Percentiles rank a stretch among this genome's conserved stretches.
Conservation (phyloP, 768 basidiomycete species). For the Hypsizygus marmoreus region DNA sequence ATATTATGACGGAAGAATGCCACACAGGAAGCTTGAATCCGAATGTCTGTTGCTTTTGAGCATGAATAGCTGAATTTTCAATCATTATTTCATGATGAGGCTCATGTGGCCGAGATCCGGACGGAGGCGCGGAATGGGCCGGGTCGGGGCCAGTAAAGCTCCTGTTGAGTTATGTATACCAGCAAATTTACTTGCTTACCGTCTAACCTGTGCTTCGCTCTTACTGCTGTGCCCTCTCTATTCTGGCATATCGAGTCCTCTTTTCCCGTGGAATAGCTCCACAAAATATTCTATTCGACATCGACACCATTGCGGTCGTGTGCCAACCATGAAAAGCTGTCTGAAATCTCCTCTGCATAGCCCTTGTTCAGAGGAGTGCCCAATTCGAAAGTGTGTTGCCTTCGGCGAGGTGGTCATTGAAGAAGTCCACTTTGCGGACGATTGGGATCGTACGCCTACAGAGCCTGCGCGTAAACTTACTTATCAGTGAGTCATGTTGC, state of each 20-base stretch:
- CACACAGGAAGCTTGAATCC: too few relatives aligned
- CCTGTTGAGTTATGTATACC: conserved; percentile 7
- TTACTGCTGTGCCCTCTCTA: not conserved
- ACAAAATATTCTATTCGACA: too few relatives aligned
- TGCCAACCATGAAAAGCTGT: conserved; percentile 39
- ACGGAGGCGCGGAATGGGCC: conserved; percentile 11
- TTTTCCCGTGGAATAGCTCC: not conserved
- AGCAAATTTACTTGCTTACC: conserved; percentile 10
- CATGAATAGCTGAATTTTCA: not conserved
- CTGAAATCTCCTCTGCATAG: conserved; percentile 33
- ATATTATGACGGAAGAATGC: too few relatives aligned
- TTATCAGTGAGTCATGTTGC: conserved; percentile 58
- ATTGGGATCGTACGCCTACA: conserved; percentile 78
- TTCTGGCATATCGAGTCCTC: not conserved
- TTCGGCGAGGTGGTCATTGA: conserved; percentile 58
- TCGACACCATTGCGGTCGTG: too few relatives aligned
- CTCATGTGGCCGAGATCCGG: conserved; percentile 4
- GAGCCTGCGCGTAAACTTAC: conserved; percentile 63
- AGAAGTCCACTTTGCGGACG: conserved; percentile 67
- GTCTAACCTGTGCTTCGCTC: not conserved
- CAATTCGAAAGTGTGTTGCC: conserved; percentile 56
- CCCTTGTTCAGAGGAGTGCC: conserved; percentile 16
- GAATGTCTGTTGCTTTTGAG: too few relatives aligned
- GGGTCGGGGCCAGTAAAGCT: not conserved
- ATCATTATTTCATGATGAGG: not conserved